Percentiles rank a stretch among this genome's conserved stretches.
phyloP scores from a whole-genome alignment of 768 basidiomycete species.

The Tylopilus subfusipes region DNA sequence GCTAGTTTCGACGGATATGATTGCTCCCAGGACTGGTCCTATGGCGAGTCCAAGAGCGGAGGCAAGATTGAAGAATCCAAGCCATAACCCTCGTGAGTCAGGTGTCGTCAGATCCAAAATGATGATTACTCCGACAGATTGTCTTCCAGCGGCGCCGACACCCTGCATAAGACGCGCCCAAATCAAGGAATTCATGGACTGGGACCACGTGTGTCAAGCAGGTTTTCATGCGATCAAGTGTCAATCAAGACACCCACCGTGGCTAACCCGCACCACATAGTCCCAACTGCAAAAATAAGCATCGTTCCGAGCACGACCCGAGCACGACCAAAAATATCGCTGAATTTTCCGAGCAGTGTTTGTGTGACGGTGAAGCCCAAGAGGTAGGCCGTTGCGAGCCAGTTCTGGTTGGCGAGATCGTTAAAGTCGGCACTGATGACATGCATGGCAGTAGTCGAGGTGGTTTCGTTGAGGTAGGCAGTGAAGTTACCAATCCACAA shows the following conservation, averaged over 20 bases:
- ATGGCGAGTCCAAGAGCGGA: slow-evolving; percentile 43
- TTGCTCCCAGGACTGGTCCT: slow-evolving; percentile 46
- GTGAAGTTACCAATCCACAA: slow-evolving; percentile 36
- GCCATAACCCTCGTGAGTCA: slow-evolving; percentile 34
- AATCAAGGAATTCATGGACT: slow-evolving; percentile 37
- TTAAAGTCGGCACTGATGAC: slow-evolving; percentile 30
- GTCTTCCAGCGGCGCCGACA: slow-evolving; percentile 37
- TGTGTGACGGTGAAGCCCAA: slow-evolving; percentile 37
- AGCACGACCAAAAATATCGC: slow-evolving; percentile 35
- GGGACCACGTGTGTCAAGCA: slow-evolving; percentile 5
- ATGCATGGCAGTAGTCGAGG: slow-evolving; percentile 35
- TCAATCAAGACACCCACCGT: slow-evolving; percentile 18
- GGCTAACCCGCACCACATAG: slow-evolving; percentile 33
- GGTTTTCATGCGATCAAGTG: background rate
- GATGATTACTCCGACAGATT: slow-evolving; percentile 36
- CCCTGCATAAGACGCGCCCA: slow-evolving; percentile 34
- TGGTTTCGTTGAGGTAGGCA: slow-evolving; percentile 36
- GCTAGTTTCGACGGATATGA: slow-evolving; percentile 39
- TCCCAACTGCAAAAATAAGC: slow-evolving; percentile 34
- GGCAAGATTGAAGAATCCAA: slow-evolving; percentile 35
- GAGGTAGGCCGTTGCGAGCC: slow-evolving; percentile 35
- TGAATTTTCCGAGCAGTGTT: slow-evolving; percentile 33
- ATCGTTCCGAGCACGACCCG: slow-evolving; percentile 34
- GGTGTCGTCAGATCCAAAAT: slow-evolving; percentile 36
- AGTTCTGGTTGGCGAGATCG: slow-evolving; percentile 32